phyloP scores from a whole-genome alignment of 495 filamentous ascomycete genomes.

The Daldinia grandis region DNA sequence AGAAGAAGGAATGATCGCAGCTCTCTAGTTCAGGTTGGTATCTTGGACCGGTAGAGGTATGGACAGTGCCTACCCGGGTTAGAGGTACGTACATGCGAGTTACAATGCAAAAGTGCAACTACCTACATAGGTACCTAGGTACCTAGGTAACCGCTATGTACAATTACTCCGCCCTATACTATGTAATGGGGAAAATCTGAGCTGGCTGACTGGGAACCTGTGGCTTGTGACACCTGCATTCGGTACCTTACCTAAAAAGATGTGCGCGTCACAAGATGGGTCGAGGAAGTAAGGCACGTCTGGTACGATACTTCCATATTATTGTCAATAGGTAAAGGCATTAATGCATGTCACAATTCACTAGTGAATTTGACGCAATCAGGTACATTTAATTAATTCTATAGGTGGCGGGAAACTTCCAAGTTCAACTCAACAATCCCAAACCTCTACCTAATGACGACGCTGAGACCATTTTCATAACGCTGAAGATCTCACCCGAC shows the following conservation, averaged over 20 bases:
- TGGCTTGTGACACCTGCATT: slow-evolving; percentile 22
- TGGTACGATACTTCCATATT: not conserved
- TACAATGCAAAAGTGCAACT: not conserved
- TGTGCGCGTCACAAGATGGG: slow-evolving; percentile 28
- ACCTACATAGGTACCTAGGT: slow-evolving; percentile 10
- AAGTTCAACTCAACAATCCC: not conserved
- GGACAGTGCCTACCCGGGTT: not conserved
- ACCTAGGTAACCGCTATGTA: not conserved
- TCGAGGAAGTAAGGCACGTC: slow-evolving; percentile 3
- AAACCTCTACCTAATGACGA: slow-evolving; percentile 9
- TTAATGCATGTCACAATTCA: not conserved
- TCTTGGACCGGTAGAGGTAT: not conserved
- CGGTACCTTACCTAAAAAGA: slow-evolving; percentile 25
- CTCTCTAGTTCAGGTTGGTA: slow-evolving; percentile 11
- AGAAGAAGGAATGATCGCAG: slow-evolving; percentile 26
- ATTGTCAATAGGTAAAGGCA: not conserved
- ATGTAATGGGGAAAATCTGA: slow-evolving; percentile 10
- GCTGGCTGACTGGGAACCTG: slow-evolving; percentile 6
- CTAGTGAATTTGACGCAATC: not conserved
- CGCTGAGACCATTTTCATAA: slow-evolving; percentile 18
- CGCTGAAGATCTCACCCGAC: slow-evolving; percentile 31
- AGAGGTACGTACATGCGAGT: not conserved
- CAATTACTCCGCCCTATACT: slow-evolving; percentile 26
- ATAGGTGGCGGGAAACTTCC: not conserved
- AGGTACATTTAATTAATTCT: no score